Base-by-base conservation (phyloP, 2,329 filamentous ascomycete genomes). In the Aspergillus sp. region DNA sequence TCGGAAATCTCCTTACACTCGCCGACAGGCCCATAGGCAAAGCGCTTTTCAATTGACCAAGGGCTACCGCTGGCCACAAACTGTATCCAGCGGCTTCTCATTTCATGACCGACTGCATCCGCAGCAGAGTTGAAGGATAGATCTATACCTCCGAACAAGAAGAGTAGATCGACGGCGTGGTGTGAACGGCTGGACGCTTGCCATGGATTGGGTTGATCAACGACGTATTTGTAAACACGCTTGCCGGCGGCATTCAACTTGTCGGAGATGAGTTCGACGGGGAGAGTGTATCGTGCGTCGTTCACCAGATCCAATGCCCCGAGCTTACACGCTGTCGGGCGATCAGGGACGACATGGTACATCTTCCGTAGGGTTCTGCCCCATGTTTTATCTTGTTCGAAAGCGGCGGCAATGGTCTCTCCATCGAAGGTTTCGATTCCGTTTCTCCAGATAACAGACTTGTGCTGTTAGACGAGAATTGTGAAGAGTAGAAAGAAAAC, bases 181-280 rank as follows among this genome's bases (percentile, higher is more conserved):
- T 82, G 79, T 2, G 79, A 69, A 0, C 79, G 70, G 8, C 73
- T 77, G 0, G 78, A 80, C 0, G 72, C 53, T 50, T 81, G 79
- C 76, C 76, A 81, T 5, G 79, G 79, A 37, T 82, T 82, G 0
- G 68, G 48, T 53, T 82, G 75, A 40, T 82, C 79, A 1, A 81
- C 60, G 0, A 79, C 60, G 39, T 77, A 81, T 33, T 69, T 70
- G 57, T 74, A 80, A 1, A 70, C 72, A 8, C 55, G 47, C 31
- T 68, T 72, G 9, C 68, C 66, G 4, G 62, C 63, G 2, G 61
- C 61, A 1, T 55, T 54, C 2, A 70, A 50, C 47, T 72, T 73
- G 15, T 69, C 55, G 2, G 70, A 50, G n/a, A 73, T 56, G 1
- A 68, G 17, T 49, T 73, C 70, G 9, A 72, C 66, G 0, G 71